Base-by-base conservation (phyloP, 192 early-diverging fungal genomes). In the Chytriomyces sp. region DNA sequence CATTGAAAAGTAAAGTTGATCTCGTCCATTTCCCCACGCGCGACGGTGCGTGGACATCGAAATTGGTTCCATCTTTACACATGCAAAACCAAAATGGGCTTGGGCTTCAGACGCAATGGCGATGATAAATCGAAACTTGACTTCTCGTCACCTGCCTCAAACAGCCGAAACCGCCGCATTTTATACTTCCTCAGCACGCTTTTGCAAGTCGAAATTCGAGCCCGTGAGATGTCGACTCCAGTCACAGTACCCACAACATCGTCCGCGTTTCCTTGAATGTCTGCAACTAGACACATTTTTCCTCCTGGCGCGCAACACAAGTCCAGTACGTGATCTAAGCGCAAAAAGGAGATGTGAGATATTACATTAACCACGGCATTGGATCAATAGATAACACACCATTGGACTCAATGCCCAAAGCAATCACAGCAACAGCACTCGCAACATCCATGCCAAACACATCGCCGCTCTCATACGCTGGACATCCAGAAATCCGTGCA, bases 261-360 rank as follows among this genome's bases (percentile, higher is more conserved):
- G 2, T 49, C 23, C 35, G 49, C 49, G 45, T 24, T 18, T 11
- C 75, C 73, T 23, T 93, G 79, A 11, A 95, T 50, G 70, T 98
- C 93, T 5, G 90, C 84, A 26, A 97, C 83, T 75, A 93, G 86
- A 69, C 93, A 91, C 18, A 99, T 86, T 73, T 99, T 99, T 26
- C 90, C 92, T 0, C 97, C 94, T 63, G 95, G 93, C 3, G 94
- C 94, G 70, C 91, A 94, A 73, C 93, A 97, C 35, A 95, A 84
- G 73, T 96, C 97, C 16, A 99, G 86, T 3, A 98, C 91, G 78
- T 98, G 93, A 67, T 99, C 92, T 50, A 45, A 18, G 24, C 18
- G 16, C 10, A 47, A 46, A 46, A 13, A 23, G 2, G 66, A 67
- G 35, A 1, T 50, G 68, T 64, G 49, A 45, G 50, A 45, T n/a